Conservation (phyloP, 2,329 filamentous ascomycete genomes). For the Zasmidium cellare region DNA sequence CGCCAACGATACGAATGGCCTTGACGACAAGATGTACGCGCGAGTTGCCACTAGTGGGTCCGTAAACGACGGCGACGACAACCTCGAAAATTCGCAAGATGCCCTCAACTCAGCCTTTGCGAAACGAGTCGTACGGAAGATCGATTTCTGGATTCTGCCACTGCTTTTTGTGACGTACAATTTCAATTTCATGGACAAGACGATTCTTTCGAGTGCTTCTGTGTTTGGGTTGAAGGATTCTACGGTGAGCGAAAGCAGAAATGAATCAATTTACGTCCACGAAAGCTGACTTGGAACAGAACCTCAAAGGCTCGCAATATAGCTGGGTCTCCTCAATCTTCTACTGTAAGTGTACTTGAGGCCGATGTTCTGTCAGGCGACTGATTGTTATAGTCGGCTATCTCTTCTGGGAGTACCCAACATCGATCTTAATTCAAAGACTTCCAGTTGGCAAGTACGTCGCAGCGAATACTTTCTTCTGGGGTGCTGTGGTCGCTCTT, state of each 20-base stretch:
- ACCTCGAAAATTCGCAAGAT: not conserved
- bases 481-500: constrained; percentile 34
- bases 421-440: constrained; percentile 18
- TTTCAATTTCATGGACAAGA: constrained; percentile 25
- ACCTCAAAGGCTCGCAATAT: constrained; percentile 19
- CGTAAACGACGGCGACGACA: not conserved
- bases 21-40: not conserved
- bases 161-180: constrained; percentile 21
- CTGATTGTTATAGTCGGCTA: constrained; percentile 11
- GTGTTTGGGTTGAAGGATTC: constrained; percentile 19
- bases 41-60: not conserved
- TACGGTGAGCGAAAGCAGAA: not conserved
- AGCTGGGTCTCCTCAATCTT: constrained; percentile 21
- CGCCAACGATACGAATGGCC: not conserved
- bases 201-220: constrained; percentile 20
- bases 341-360: constrained; percentile 9
- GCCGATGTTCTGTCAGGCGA: not conserved
- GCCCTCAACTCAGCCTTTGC: not conserved
- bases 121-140: constrained; percentile 18
- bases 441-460: constrained; percentile 22
- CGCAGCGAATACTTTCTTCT: constrained; percentile 27
- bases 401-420: constrained; percentile 22
- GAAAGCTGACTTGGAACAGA: not conserved
- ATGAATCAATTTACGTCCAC: not conserved
- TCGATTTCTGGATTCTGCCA: constrained; percentile 19